phyloP scores from a whole-genome alignment of 768 basidiomycete species.

The Hirschioporus abietinus region DNA sequence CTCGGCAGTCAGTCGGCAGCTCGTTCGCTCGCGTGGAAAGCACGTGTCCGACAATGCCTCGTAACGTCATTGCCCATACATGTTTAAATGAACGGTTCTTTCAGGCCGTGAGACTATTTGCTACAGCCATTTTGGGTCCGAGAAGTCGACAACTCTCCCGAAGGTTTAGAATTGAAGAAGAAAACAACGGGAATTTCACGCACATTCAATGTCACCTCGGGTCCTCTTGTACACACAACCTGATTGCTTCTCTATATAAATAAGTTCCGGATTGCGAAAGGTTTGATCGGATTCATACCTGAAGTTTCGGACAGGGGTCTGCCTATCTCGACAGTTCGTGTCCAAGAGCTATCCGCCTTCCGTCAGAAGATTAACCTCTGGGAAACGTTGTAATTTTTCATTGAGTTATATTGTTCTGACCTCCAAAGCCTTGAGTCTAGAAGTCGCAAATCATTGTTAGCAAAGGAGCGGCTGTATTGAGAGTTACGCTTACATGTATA shows the following conservation, averaged over 20 bases:
- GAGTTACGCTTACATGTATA: neutral
- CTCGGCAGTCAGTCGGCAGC: neutral
- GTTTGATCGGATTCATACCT: too few relatives aligned
- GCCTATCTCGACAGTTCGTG: too few relatives aligned
- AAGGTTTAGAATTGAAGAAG: too few relatives aligned
- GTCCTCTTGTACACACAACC: neutral
- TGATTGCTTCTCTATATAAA: neutral
- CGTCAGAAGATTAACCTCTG: neutral
- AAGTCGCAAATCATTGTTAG: neutral
- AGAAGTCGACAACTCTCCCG: neutral
- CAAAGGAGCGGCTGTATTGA: neutral
- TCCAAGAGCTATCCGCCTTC: neutral
- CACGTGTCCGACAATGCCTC: neutral
- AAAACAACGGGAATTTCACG: too few relatives aligned
- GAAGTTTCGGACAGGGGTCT: too few relatives aligned
- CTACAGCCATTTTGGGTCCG: neutral
- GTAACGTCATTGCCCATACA: neutral
- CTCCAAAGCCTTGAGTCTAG: neutral
- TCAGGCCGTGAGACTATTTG: neutral
- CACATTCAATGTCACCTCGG: neutral
- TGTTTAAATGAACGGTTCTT: neutral
- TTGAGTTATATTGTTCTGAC: neutral
- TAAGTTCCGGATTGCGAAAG: neutral
- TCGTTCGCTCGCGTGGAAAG: neutral
- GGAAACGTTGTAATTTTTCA: neutral